Percentiles rank a stretch among this genome's conserved stretches.
phyloP scores from a whole-genome alignment of 345 rosid genomes.

The Citrus sinensis region DNA sequence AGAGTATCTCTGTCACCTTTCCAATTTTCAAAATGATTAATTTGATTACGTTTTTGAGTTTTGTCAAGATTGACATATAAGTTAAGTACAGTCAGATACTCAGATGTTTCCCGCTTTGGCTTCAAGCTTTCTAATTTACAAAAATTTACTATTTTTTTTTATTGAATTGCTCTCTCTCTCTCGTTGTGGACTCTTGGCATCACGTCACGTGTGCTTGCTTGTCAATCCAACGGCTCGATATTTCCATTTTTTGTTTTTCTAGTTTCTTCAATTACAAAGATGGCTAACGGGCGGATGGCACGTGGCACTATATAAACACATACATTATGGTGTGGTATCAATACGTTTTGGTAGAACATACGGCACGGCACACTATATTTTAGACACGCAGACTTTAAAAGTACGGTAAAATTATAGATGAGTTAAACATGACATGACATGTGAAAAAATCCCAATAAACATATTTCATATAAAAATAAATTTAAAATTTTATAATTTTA shows the following conservation, averaged over 20 bases:
- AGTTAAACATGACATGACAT: too few relatives aligned
- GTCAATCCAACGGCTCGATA: neutral
- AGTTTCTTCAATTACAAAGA: too few relatives aligned
- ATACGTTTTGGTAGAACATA: too few relatives aligned
- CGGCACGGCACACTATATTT: too few relatives aligned
- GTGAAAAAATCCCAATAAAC: too few relatives aligned
- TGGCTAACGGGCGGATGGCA: too few relatives aligned
- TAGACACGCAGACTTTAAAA: too few relatives aligned
- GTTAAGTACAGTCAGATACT: conserved; percentile 26
- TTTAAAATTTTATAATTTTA: too few relatives aligned
- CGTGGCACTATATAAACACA: too few relatives aligned
- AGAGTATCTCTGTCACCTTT: neutral
- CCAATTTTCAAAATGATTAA: neutral
- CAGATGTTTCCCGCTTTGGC: conserved; percentile 62
- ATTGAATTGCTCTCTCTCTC: neutral
- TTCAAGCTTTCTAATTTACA: conserved; percentile 22
- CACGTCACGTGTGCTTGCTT: neutral
- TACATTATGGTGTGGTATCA: too few relatives aligned
- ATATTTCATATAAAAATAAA: too few relatives aligned
- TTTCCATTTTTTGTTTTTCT: neutral
- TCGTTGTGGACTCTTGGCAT: neutral
- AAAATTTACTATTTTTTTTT: neutral
- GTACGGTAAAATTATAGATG: too few relatives aligned
- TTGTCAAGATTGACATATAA: neutral
- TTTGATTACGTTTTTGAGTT: neutral